A percentile compares a stretch with the other conserved stretches of the same genome.
Conservation (phyloP, 2,329 filamentous ascomycete species). For the Leptographium galeiforme region DNA sequence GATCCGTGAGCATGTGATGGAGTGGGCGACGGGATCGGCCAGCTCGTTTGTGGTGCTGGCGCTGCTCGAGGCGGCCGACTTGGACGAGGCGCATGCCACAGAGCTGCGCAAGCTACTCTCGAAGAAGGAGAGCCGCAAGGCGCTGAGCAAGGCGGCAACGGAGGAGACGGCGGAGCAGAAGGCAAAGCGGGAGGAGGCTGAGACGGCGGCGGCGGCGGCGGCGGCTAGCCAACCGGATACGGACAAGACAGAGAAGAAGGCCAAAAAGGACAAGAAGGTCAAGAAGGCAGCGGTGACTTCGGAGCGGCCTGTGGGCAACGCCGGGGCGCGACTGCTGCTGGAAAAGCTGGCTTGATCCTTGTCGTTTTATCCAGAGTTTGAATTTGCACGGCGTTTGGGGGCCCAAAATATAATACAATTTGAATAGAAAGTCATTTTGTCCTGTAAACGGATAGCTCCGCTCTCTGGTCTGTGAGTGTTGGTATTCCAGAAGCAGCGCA, state of each 20-base stretch:
- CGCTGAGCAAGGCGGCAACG: constrained; percentile 52
- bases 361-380: not conserved
- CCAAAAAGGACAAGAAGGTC: constrained; percentile 23
- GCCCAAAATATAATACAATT: not conserved
- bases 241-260: constrained; percentile 33
- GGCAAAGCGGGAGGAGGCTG: constrained; percentile 23
- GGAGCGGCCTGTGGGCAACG: constrained; percentile 40
- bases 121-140: constrained; percentile 61
- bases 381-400: not conserved
- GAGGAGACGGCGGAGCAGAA: constrained; percentile 43
- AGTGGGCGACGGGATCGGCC: constrained; percentile 68
- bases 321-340: constrained; percentile 46
- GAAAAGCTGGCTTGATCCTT: constrained; percentile 33
- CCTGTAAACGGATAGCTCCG: not conserved
- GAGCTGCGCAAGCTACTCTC: constrained; percentile 58
- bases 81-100: constrained; percentile 55
- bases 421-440: not conserved
- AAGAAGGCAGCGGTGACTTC: constrained; percentile 17
- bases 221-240: constrained; percentile 5
- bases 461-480: too few relatives aligned
- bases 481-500: too few relatives aligned
- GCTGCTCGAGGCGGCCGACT: constrained; percentile 58
- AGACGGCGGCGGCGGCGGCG: constrained; percentile 35
- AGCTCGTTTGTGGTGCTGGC: constrained; percentile 80
- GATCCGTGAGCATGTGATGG: constrained; percentile 60